These are phyloP conservation scores for Centella asiatica DNA, from an alignment of 129 eudicot species.

Conservation along the genomic window DNA sequence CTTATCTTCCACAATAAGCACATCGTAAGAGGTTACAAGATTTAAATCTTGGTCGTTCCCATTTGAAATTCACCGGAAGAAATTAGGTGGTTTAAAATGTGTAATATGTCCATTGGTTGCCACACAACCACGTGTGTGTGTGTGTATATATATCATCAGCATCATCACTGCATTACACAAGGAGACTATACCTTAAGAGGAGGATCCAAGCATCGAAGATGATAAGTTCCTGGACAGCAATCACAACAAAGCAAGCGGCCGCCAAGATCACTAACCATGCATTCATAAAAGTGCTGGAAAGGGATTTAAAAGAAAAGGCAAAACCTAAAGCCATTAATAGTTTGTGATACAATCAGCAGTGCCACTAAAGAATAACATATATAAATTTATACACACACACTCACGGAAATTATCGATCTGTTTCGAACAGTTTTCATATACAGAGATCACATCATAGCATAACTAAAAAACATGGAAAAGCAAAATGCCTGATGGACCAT, in stretches of 20 bases:
- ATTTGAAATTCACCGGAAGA: too few species aligned
- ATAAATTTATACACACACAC: too few species aligned
- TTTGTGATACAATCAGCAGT: neutral
- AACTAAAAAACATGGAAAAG: neutral
- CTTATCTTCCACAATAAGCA: too few species aligned
- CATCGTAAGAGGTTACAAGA: too few species aligned
- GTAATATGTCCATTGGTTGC: too few species aligned
- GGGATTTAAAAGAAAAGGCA: constrained; percentile 8
- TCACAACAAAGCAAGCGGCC: constrained; percentile 83
- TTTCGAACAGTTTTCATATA: neutral
- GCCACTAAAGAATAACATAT: neutral
- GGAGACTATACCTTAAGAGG: constrained; percentile 62
- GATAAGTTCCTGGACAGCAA: constrained; percentile 68
- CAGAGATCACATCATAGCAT: neutral
- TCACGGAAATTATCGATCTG: neutral
- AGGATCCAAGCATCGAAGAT: constrained; percentile 69
- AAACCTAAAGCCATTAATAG: neutral
- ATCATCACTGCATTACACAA: neutral
- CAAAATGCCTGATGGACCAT: neutral
- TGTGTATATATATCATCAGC: too few species aligned
- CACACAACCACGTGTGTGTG: too few species aligned
- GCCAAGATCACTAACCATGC: constrained; percentile 76
- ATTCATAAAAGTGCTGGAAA: constrained; percentile 63
- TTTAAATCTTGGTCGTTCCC: too few species aligned
- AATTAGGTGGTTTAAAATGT: too few species aligned